These are phyloP conservation scores for Graphilbum ipis-grandicollis DNA, from an alignment of 2,329 filamentous ascomycete genomes.

Conservation along the genomic window DNA sequence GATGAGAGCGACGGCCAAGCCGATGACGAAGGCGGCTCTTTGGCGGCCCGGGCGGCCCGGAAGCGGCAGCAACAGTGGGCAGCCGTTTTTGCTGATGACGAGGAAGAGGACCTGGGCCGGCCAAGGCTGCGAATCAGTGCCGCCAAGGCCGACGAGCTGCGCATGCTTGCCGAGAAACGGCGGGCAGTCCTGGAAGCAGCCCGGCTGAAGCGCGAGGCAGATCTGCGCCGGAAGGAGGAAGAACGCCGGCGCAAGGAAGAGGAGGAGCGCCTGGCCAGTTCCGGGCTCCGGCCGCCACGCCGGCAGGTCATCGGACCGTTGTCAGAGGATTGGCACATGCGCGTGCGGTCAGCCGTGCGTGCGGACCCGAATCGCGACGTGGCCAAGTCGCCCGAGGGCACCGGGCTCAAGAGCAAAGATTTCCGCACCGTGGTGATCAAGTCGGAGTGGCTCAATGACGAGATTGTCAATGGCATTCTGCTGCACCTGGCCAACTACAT, in stretches of 20 bases:
- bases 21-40: neutral
- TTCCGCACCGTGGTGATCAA: slow-evolving; percentile 42
- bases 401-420: slow-evolving; percentile 36
- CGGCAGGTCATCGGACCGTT: slow-evolving; percentile 14
- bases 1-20: slow-evolving; percentile 2
- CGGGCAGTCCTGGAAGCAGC: slow-evolving; percentile 9
- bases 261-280: slow-evolving; percentile 7
- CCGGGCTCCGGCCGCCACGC: slow-evolving; percentile 13
- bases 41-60: neutral
- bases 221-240: slow-evolving; percentile 9
- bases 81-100: slow-evolving; percentile 2
- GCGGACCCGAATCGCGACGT: slow-evolving; percentile 18
- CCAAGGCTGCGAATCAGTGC: slow-evolving; percentile 10
- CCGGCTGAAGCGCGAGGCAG: slow-evolving; percentile 9
- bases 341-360: slow-evolving; percentile 18
- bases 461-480: slow-evolving; percentile 53
- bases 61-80: slow-evolving; percentile 3
- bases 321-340: slow-evolving; percentile 19
- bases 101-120: neutral
- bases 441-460: slow-evolving; percentile 57
- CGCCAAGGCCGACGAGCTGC: slow-evolving; percentile 12
- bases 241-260: slow-evolving; percentile 10
- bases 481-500: slow-evolving; percentile 40
- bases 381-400: slow-evolving; percentile 29
- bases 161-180: slow-evolving; percentile 6